These are phyloP conservation scores for Neophaeococcomyces mojaviensis DNA, from an alignment of 2,329 filamentous ascomycete genomes.

Conservation along the genomic window DNA sequence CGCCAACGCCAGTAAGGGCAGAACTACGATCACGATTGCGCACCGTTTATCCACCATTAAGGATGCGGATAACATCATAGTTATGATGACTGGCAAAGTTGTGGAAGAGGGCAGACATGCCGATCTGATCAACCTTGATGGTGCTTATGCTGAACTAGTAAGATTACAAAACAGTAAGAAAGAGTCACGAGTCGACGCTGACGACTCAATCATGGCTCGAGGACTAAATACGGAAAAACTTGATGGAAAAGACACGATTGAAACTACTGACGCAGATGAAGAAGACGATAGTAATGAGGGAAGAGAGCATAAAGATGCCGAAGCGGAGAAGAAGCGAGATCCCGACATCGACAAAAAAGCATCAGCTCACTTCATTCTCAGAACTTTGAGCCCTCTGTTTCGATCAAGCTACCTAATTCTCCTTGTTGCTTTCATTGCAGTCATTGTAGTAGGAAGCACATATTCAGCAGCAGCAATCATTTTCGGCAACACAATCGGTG, in stretches of 20 bases:
- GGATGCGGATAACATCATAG: constrained; percentile 32
- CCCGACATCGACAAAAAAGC: constrained; percentile 5
- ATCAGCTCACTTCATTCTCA: constrained; percentile 18
- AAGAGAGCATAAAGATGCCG: too few species aligned
- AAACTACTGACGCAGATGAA: too few species aligned
- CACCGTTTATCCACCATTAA: constrained; percentile 29
- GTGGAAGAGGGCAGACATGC: constrained; percentile 29
- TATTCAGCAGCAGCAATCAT: constrained; percentile 53
- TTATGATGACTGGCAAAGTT: constrained; percentile 29
- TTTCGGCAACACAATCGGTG: constrained; percentile 55
- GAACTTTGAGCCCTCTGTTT: constrained; percentile 32
- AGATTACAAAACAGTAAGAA: constrained; percentile 33
- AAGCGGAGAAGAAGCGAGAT: constrained; percentile 18
- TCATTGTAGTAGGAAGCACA: constrained; percentile 49
- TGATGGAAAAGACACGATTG: too few species aligned
- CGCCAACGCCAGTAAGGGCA: constrained; percentile 23
- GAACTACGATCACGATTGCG: constrained; percentile 25
- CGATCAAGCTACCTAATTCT: constrained; percentile 41
- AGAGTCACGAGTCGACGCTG: neutral
- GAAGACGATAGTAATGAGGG: too few species aligned
- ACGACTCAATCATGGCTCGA: neutral
- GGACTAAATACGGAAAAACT: too few species aligned
- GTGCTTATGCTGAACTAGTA: constrained; percentile 44
- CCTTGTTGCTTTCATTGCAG: constrained; percentile 43
- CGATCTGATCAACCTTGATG: constrained; percentile 28